Conservation (phyloP, 371 early-diverging fungal species). For the Rhizopus microsporus region DNA sequence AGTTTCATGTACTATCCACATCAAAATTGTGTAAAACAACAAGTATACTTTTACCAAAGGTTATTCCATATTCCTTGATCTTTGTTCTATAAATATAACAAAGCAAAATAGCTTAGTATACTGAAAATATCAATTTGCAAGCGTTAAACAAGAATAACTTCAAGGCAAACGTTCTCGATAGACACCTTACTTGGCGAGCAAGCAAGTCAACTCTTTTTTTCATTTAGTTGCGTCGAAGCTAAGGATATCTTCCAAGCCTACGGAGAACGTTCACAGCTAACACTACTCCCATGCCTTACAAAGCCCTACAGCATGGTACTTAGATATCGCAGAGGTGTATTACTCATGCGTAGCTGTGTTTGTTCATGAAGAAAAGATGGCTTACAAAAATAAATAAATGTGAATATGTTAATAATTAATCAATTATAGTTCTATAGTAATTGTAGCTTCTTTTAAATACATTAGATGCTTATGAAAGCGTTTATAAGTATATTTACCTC, state of each 20-base stretch:
- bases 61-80: slow-evolving; percentile 6
- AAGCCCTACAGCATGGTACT: slow-evolving; percentile 1
- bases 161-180: slow-evolving; percentile 2
- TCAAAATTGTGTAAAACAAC: slow-evolving; percentile 8
- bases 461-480: too few species aligned
- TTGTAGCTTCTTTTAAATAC: neutral
- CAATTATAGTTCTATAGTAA: neutral
- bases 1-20: slow-evolving; percentile 6
- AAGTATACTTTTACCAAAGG: slow-evolving; percentile 5
- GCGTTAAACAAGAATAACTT: neutral
- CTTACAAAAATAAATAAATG: slow-evolving; percentile 2
- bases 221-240: neutral
- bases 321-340: neutral
- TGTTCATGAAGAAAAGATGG: slow-evolving; percentile 3
- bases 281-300: slow-evolving; percentile 1
- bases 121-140: slow-evolving; percentile 4
- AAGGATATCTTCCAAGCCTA: slow-evolving; percentile 2
- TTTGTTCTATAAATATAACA: slow-evolving; percentile 6
- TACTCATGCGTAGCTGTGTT: slow-evolving; percentile 1
- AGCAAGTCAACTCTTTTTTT: neutral
- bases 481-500: too few species aligned
- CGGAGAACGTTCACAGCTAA: slow-evolving; percentile 3
- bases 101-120: slow-evolving; percentile 1
- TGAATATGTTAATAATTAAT: neutral
- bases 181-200: neutral